Conservation (phyloP, 441 rosid genomes). For the Eruca vesicaria region DNA sequence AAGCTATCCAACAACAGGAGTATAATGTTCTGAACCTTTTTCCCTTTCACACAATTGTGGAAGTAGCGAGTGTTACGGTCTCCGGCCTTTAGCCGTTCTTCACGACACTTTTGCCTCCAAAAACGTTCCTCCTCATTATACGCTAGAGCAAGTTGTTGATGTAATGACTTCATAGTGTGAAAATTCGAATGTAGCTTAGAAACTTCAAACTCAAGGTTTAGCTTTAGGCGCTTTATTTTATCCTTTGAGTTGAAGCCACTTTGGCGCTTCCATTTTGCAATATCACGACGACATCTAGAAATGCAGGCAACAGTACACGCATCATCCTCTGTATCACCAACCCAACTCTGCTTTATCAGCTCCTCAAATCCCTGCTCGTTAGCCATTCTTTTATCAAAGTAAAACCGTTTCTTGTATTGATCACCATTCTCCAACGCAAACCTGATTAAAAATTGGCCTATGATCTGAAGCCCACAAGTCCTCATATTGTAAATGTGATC, state of each 20-base stretch:
- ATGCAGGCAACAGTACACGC: not conserved
- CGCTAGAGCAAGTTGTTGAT: not conserved
- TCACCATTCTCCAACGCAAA: not conserved
- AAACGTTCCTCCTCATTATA: not conserved
- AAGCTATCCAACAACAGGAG: not conserved
- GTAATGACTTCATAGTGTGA: not conserved
- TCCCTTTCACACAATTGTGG: not conserved
- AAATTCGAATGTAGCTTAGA: not conserved
- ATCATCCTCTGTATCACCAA: not conserved
- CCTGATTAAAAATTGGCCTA: no score
- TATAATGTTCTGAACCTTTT: not conserved
- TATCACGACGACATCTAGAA: not conserved
- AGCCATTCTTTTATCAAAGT: not conserved
- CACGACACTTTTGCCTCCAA: not conserved
- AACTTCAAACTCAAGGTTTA: not conserved
- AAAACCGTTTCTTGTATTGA: not conserved
- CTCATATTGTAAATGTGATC: no score
- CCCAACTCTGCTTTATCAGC: not conserved
- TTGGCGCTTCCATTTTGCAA: not conserved
- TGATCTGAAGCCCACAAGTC: no score
- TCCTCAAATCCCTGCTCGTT: not conserved
- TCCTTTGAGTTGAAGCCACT: not conserved
- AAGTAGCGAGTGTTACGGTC: not conserved
- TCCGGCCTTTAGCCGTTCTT: not conserved
- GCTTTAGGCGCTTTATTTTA: not conserved